Conservation (phyloP, 2,329 filamentous ascomycete genomes). For the Bimuria novae-zelandiae region DNA sequence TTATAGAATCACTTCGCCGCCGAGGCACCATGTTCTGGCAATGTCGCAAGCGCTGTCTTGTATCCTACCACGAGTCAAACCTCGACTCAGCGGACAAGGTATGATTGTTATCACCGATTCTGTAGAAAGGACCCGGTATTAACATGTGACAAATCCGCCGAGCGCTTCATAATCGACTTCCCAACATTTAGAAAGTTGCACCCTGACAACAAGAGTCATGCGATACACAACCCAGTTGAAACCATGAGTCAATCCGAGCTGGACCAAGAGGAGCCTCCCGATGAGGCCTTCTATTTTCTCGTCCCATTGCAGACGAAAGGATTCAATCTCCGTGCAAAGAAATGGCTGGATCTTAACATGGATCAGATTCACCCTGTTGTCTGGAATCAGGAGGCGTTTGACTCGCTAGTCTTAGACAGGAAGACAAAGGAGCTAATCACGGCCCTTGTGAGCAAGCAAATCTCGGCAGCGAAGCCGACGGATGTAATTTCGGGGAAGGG, state of each 20-base stretch:
- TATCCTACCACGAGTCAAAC: constrained; percentile 12
- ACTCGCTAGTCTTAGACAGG: constrained; percentile 48
- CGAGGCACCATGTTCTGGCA: constrained; percentile 17
- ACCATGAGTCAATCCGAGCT: constrained; percentile 6
- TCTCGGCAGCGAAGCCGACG: constrained; percentile 6
- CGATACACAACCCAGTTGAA: background rate
- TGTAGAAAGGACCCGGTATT: background rate
- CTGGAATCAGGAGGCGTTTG: constrained; percentile 11
- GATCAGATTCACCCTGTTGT: constrained; percentile 8
- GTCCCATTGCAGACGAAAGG: constrained; percentile 13
- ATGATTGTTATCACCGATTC: background rate
- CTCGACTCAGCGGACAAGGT: constrained; percentile 3
- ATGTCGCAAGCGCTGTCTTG: constrained; percentile 11
- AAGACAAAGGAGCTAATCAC: constrained; percentile 58
- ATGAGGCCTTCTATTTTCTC: constrained; percentile 14
- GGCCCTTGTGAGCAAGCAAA: constrained; percentile 43
- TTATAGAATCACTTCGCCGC: constrained; percentile 2
- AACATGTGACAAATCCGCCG: constrained; percentile 6
- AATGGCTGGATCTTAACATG: constrained; percentile 15
- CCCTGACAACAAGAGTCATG: constrained; percentile 2
- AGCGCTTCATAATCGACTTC: constrained; percentile 18
- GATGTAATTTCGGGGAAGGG: constrained; percentile 54
- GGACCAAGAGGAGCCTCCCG: constrained; percentile 8
- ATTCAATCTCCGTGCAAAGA: constrained; percentile 15
- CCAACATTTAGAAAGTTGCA: constrained; percentile 15